These are phyloP conservation scores for Conticribra guillardii DNA, from an alignment of 108 stramenopile genomes.

Conservation along the genomic window DNA sequence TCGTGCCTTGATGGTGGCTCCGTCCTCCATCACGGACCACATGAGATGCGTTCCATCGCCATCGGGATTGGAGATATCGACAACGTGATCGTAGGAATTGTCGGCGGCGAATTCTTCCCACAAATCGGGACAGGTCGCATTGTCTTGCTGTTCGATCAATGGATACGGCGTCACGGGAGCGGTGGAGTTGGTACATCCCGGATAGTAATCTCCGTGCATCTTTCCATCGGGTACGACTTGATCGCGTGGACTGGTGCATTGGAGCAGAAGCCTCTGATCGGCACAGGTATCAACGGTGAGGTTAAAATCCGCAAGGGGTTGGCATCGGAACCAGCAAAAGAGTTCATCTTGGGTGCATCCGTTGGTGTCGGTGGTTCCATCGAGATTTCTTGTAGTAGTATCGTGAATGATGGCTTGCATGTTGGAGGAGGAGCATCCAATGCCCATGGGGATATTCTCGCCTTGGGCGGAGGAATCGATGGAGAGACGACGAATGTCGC, in stretches of 20 bases:
- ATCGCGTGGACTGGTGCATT: slow-evolving; percentile 65
- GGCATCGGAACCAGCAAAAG: slow-evolving; percentile 88
- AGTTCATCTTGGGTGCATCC: slow-evolving; percentile 61
- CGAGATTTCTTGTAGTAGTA: no score
- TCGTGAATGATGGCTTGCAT: slow-evolving; percentile 43
- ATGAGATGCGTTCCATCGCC: slow-evolving; percentile 34
- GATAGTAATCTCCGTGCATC: slow-evolving; percentile 48
- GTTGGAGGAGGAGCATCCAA: slow-evolving; percentile 40
- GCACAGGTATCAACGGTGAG: slow-evolving; percentile 52
- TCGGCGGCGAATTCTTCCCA: slow-evolving; percentile 32
- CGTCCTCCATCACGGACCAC: slow-evolving; percentile 54
- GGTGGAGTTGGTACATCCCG: slow-evolving; percentile 43
- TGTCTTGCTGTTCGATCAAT: slow-evolving; percentile 34
- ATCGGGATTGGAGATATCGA: slow-evolving; percentile 23
- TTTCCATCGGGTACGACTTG: slow-evolving; percentile 45
- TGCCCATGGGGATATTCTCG: slow-evolving; percentile 8
- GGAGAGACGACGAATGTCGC: slow-evolving; percentile 54
- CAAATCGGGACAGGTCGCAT: slow-evolving; percentile 25
- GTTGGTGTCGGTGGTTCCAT: not conserved
- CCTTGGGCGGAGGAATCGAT: slow-evolving; percentile 37
- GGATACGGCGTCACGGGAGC: slow-evolving; percentile 28
- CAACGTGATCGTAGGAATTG: slow-evolving; percentile 21
- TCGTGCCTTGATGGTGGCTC: slow-evolving; percentile 46
- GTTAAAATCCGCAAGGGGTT: slow-evolving; percentile 50
- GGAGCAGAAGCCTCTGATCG: slow-evolving; percentile 52